Conservation (phyloP, 495 filamentous ascomycete species). For the Penicillium cosmopolitanum region DNA sequence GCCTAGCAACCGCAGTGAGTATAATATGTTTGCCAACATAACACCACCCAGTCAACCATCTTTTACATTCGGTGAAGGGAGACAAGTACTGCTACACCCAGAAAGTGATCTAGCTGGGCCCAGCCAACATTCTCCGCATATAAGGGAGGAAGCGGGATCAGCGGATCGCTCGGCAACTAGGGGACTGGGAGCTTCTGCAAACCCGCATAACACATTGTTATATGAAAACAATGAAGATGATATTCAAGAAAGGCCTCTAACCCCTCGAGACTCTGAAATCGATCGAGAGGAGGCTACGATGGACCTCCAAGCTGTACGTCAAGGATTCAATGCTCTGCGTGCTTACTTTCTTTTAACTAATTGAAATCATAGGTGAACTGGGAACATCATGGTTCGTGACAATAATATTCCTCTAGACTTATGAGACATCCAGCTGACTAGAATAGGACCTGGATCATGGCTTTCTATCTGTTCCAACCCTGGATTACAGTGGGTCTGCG, state of each 20-base stretch:
- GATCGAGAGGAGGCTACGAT: conserved; percentile 2
- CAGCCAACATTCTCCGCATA: neutral
- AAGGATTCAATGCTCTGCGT: neutral
- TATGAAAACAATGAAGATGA: neutral
- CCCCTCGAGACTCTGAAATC: neutral
- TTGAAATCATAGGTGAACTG: neutral
- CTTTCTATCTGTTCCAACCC: neutral
- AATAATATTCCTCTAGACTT: neutral
- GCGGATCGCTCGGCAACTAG: neutral
- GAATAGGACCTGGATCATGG: neutral
- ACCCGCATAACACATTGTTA: neutral
- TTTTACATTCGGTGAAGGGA: neutral
- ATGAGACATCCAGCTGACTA: neutral
- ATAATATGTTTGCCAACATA: neutral
- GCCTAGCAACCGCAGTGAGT: neutral
- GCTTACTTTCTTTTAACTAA: neutral
- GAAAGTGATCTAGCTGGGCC: neutral
- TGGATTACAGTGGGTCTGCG: neutral
- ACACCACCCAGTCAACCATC: neutral
- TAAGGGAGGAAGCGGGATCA: neutral
- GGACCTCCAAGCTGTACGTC: conserved; percentile 1
- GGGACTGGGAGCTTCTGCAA: neutral
- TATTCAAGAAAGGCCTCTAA: neutral
- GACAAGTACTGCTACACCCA: neutral
- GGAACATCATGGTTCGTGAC: neutral